Conservation (phyloP, 2,329 filamentous ascomycete genomes). For the Colletotrichum agaves region DNA sequence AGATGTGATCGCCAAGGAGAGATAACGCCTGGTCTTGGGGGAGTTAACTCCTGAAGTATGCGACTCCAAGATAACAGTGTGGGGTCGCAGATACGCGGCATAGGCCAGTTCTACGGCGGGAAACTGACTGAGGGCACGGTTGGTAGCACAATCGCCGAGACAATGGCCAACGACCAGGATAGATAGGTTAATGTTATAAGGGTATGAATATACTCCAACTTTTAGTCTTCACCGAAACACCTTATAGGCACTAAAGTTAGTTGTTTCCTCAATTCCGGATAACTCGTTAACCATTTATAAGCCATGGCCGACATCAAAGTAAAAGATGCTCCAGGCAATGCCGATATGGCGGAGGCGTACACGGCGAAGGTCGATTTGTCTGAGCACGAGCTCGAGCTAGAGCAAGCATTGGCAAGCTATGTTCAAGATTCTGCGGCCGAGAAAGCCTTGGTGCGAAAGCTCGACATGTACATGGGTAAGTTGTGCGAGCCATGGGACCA, state of each 20-base stretch:
- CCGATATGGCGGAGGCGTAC: conserved; percentile 15
- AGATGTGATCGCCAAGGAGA: conserved; percentile 1
- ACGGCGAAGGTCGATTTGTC: conserved; percentile 6
- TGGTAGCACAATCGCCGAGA: not conserved
- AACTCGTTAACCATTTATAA: not conserved
- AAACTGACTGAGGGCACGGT: not conserved
- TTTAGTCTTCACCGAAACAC: not conserved
- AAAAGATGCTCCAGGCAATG: not conserved
- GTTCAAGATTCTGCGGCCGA: conserved; percentile 29
- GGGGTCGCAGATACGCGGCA: not conserved
- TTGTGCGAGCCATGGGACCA: too few relatives aligned
- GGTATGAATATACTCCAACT: not conserved
- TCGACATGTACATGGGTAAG: conserved; percentile 43
- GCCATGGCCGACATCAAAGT: conserved; percentile 21
- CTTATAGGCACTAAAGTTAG: not conserved
- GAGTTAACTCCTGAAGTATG: not conserved
- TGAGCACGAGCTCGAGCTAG: conserved; percentile 16
- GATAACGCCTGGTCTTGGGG: conserved; percentile 9
- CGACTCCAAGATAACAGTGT: conserved; percentile 9
- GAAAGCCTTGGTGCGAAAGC: conserved; percentile 43
- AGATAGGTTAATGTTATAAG: not conserved
- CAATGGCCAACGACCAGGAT: not conserved
- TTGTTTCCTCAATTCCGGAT: not conserved
- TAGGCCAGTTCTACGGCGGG: not conserved
- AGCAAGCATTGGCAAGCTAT: conserved; percentile 21